Evolutionary conservation across 2,329 filamentous ascomycete genomes (phyloP).

Genomic region (Xylariaceae sp.): DNA sequence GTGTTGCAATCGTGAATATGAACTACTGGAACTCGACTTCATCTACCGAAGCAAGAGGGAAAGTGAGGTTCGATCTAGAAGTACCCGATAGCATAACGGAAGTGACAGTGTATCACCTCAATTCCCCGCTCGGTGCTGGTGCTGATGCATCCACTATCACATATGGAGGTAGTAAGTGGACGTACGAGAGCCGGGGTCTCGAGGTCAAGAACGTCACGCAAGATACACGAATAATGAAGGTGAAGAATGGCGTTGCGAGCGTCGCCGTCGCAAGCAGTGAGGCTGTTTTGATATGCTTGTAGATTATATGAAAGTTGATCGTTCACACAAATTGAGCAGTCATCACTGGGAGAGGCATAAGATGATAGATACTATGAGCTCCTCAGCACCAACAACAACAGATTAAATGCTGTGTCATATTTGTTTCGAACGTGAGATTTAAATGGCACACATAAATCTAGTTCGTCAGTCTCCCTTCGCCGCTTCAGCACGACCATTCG

Average conservation of each 20-base stretch:
- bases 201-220: constrained; percentile 34
- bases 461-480: no score
- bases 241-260: constrained; percentile 24
- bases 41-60: constrained; percentile 22
- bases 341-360: not conserved
- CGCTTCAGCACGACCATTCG: no score
- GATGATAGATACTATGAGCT: not conserved
- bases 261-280: constrained; percentile 30
- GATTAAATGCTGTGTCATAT: no score
- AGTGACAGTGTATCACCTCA: constrained; percentile 31
- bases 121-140: constrained; percentile 34
- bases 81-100: constrained; percentile 20
- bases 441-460: no score
- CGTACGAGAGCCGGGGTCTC: constrained; percentile 31
- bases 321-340: not conserved
- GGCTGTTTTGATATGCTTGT: constrained; percentile 29
- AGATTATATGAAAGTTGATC: not conserved
- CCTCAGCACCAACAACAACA: no score
- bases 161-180: constrained; percentile 39
- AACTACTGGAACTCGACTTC: constrained; percentile 37
- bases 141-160: constrained; percentile 34
- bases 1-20: constrained; percentile 34
- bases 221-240: constrained; percentile 29
- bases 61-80: constrained; percentile 22
- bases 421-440: no score